Evolutionary conservation across 768 basidiomycete genomes (phyloP).

Genomic region (Leucocoprinus sp.): DNA sequence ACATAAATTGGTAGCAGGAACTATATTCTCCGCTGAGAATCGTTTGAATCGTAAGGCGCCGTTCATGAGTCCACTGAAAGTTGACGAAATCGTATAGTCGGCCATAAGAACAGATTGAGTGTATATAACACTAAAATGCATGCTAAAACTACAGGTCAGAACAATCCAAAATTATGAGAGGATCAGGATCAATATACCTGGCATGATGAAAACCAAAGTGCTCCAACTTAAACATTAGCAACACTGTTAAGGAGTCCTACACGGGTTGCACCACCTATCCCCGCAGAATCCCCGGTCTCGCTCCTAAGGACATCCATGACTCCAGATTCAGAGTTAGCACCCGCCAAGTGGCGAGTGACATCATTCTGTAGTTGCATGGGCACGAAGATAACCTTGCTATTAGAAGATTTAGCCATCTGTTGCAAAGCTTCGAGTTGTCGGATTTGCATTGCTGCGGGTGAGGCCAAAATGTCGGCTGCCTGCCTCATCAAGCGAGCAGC

Average conservation of each 20-base stretch:
- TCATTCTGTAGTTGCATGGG: constrained; percentile 87
- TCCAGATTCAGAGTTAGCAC: constrained; percentile 20
- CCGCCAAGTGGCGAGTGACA: constrained; percentile 41
- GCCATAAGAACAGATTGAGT: too few relatives aligned
- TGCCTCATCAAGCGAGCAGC: constrained; percentile 93
- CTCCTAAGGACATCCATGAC: constrained; percentile 20
- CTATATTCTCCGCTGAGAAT: too few relatives aligned
- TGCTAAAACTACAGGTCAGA: too few relatives aligned
- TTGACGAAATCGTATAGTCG: too few relatives aligned
- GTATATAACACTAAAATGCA: too few relatives aligned
- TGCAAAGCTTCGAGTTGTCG: constrained; percentile 93
- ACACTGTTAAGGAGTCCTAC: constrained; percentile 47
- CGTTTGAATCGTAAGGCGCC: too few relatives aligned
- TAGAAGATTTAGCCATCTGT: constrained; percentile 86
- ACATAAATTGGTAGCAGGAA: too few relatives aligned
- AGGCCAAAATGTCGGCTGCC: constrained; percentile 90
- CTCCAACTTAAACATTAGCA: constrained; percentile 31
- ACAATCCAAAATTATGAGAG: background rate
- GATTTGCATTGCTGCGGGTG: constrained; percentile 97
- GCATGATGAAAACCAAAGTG: too few relatives aligned
- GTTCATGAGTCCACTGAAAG: too few relatives aligned
- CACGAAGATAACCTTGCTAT: constrained; percentile 89
- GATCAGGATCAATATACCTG: background rate
- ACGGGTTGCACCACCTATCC: constrained; percentile 34
- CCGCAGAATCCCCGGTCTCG: constrained; percentile 31